A percentile compares a stretch with the other conserved stretches of the same genome.
These are phyloP conservation scores for Puccinia hordei DNA, from an alignment of 1,284 basidiomycete species.

Conservation along the genomic window DNA sequence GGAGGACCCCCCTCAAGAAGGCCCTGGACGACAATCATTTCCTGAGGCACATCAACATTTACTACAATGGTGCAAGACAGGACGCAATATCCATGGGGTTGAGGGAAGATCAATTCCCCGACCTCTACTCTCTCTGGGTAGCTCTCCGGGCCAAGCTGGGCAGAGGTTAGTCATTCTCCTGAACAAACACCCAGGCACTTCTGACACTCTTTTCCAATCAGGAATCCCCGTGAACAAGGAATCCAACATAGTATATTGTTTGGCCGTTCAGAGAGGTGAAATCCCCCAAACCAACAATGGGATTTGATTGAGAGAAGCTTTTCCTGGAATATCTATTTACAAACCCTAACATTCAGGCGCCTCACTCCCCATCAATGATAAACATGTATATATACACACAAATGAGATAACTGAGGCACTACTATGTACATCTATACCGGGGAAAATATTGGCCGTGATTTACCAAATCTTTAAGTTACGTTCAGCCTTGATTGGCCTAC, in stretches of 20 bases:
- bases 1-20: conserved; percentile 9
- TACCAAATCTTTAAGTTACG: neutral
- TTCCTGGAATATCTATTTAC: neutral
- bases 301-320: neutral
- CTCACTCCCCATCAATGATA: neutral
- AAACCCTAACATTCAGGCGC: neutral
- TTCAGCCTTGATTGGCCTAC: neutral
- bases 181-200: neutral
- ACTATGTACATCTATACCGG: neutral
- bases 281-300: neutral
- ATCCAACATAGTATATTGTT: neutral
- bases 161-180: conserved; percentile 7
- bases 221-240: neutral
- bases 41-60: neutral
- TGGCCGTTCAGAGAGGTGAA: neutral
- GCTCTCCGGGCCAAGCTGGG: neutral
- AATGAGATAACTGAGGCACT: neutral
- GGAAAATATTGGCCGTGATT: neutral
- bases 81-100: neutral
- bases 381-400: neutral
- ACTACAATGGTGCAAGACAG: conserved; percentile 1
- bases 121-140: neutral
- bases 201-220: neutral
- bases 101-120: neutral
- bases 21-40: neutral